Conservation (phyloP, 2,329 filamentous ascomycete species). For the Piedraia hortae region DNA sequence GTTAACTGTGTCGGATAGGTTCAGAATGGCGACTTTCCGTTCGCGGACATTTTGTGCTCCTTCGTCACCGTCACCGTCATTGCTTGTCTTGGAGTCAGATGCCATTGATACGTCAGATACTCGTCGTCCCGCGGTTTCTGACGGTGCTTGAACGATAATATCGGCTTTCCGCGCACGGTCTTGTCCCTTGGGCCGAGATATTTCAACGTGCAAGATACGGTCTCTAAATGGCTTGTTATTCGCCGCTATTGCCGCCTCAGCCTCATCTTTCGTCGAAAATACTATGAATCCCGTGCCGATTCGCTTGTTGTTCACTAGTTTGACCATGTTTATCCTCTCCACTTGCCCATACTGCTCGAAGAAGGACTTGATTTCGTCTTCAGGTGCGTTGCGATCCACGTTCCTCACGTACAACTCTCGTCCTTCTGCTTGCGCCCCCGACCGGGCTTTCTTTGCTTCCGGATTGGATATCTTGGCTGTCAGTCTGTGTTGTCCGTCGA, state of each 20-base stretch:
- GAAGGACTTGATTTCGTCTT: constrained; percentile 39
- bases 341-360: constrained; percentile 56
- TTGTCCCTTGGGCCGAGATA: constrained; percentile 9
- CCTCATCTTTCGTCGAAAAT: constrained; percentile 30
- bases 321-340: constrained; percentile 42
- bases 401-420: constrained; percentile 72
- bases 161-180: constrained; percentile 8
- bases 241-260: constrained; percentile 10
- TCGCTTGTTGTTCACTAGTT: constrained; percentile 36
- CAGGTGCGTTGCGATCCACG: constrained; percentile 45
- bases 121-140: constrained; percentile 5
- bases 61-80: too few species aligned
- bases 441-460: constrained; percentile 43
- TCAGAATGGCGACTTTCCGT: constrained; percentile 56
- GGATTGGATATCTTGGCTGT: constrained; percentile 68
- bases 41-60: constrained; percentile 15
- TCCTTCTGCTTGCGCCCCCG: constrained; percentile 60
- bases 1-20: constrained; percentile 77
- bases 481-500: constrained; percentile 42
- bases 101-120: constrained; percentile 10
- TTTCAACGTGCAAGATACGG: constrained; percentile 12
- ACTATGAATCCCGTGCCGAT: constrained; percentile 61
- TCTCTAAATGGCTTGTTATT: constrained; percentile 12
- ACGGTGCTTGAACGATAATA: constrained; percentile 9
- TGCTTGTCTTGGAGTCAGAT: constrained; percentile 3